phyloP scores from a whole-genome alignment of 2,329 filamentous ascomycete species.

The Colletotrichum endophyticum region DNA sequence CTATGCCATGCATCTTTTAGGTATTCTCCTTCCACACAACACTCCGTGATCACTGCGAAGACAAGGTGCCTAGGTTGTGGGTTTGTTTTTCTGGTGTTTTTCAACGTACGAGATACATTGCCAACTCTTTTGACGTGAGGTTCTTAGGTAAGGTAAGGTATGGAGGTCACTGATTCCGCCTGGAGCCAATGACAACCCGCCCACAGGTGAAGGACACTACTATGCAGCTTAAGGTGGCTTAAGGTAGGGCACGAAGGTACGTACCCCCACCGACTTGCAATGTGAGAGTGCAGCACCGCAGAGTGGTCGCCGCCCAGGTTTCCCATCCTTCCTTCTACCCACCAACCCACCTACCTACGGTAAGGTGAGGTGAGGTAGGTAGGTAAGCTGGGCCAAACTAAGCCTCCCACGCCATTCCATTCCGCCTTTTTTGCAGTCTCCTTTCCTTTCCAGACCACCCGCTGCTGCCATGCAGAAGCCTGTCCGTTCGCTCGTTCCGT shows the following conservation, averaged over 20 bases:
- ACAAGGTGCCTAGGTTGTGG: background rate
- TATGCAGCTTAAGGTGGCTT: no score
- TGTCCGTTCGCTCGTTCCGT: background rate
- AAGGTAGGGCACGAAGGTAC: background rate
- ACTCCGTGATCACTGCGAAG: background rate
- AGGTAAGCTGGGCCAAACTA: background rate
- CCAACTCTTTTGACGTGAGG: background rate
- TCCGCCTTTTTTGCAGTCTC: background rate
- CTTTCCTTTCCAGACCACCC: background rate
- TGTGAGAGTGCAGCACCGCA: background rate
- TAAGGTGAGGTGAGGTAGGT: background rate
- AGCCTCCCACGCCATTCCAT: conserved; percentile 13
- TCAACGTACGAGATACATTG: background rate
- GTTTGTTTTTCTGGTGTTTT: background rate
- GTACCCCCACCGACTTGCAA: background rate
- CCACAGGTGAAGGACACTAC: no score
- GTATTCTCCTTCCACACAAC: background rate
- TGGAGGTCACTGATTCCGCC: no score
- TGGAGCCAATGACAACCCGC: background rate
- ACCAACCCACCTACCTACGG: background rate
- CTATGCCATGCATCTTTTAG: background rate
- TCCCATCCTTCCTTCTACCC: conserved; percentile 5
- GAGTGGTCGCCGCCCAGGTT: background rate
- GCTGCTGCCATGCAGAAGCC: background rate
- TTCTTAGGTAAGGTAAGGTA: no score